These are phyloP conservation scores for Sporothrix protearum DNA, from an alignment of 2,329 filamentous ascomycete genomes.

Conservation along the genomic window DNA sequence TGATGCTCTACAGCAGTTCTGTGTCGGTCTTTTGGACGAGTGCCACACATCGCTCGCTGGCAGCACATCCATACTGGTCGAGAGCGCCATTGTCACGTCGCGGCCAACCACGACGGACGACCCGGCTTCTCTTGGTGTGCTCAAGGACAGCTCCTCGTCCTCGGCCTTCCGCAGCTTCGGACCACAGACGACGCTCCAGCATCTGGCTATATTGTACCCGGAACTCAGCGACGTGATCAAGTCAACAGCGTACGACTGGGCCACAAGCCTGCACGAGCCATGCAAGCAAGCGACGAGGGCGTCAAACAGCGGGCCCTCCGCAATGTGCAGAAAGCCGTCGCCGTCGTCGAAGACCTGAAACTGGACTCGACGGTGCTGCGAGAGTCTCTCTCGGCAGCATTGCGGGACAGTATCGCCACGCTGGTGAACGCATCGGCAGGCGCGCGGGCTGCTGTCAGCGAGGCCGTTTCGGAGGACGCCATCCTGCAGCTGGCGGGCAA, in stretches of 20 bases:
- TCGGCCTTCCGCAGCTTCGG: constrained; percentile 19
- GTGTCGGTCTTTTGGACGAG: constrained; percentile 70
- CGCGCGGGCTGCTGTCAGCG: constrained; percentile 34
- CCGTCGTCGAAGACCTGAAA: constrained; percentile 60
- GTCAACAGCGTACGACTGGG: constrained; percentile 73
- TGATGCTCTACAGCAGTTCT: constrained; percentile 64
- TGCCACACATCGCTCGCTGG: constrained; percentile 70
- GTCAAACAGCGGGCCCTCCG: constrained; percentile 67
- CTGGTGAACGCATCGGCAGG: constrained; percentile 38
- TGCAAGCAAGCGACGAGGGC: constrained; percentile 81
- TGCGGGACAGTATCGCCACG: constrained; percentile 69
- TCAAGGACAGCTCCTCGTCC: neutral
- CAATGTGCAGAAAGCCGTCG: constrained; percentile 71
- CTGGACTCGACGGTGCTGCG: constrained; percentile 65
- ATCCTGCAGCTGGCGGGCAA: neutral
- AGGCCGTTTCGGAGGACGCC: constrained; percentile 32
- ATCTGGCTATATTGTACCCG: constrained; percentile 53
- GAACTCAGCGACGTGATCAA: constrained; percentile 57
- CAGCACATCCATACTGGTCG: constrained; percentile 68
- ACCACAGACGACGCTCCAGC: constrained; percentile 41
- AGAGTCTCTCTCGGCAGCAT: constrained; percentile 60
- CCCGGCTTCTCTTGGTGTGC: neutral
- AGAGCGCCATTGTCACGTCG: constrained; percentile 67
- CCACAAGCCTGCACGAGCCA: constrained; percentile 74
- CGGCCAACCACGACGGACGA: neutral